Base-by-base conservation (phyloP, 2,329 filamentous ascomycete genomes). In the Ascocoryne sarcoides region DNA sequence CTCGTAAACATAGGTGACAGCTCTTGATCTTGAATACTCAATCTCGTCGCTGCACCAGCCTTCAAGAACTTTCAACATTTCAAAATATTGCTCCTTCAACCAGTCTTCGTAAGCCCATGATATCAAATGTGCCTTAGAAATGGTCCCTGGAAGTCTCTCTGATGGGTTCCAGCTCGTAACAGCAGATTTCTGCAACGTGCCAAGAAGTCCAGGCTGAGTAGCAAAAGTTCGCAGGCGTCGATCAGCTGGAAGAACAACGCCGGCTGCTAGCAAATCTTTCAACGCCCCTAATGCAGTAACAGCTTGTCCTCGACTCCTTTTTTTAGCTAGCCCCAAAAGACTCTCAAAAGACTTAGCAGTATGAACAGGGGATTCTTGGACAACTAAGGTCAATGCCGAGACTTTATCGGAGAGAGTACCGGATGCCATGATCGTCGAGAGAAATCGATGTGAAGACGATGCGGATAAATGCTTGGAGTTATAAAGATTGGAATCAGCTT, bases 381-480 rank as follows among this genome's bases (percentile, higher is more conserved):
- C 80, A 41, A 92, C 84, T 52, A 98, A 70, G 4, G 92, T 98
- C 56, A 98, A 69, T 3, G 92, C 93, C 2, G 92, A 98, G 32
- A 96, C 83, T 62, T 95, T 96, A 62, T 98, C 92, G 41, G 88
- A 93, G 53, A 96, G 76, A 8, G 93, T 98, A 69, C 92, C 92
- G 2, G 89, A 93, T 8, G 87, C 71, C 85, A 96, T 95, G 60
- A 98, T 95, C 14, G 88, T 94, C 1, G 89, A 86, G 70, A 96
- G 81, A 69, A 98, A 98, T 61, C 89, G 94, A 63, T 93, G 84
- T 30, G 89, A 90, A 2, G 90, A 92, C 18, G 86, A 87, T 37
- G 85, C 78, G 5, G 84, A 78, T 41, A 84, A 68, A 51, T 86
- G 71, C 30, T 73, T 81, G 18, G 78, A 75, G 40, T 73, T 72